Evolutionary conservation across 1,284 basidiomycete genomes (phyloP).

Genomic region (Neotropicomus parvogracilis): DNA sequence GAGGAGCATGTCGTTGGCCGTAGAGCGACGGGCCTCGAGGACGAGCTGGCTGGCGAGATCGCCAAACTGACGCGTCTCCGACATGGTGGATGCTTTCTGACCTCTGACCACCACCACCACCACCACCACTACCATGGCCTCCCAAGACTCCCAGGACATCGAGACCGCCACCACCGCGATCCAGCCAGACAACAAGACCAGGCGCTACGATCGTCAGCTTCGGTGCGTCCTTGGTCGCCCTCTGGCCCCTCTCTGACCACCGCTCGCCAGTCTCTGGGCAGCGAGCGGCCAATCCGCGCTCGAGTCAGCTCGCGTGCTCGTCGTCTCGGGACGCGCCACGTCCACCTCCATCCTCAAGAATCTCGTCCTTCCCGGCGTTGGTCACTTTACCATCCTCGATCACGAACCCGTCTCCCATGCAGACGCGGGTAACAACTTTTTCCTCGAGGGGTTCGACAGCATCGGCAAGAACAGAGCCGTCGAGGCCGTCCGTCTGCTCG

Average conservation of each 20-base stretch:
- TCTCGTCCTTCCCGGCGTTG: constrained; percentile 91
- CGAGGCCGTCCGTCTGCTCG: constrained; percentile 77
- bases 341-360: constrained; percentile 90
- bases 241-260: neutral
- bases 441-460: constrained; percentile 73
- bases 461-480: constrained; percentile 78
- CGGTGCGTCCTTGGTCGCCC: constrained; percentile 47
- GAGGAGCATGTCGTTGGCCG: constrained; percentile 76
- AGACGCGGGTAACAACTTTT: constrained; percentile 96
- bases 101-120: constrained; percentile 19
- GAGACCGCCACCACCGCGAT: constrained; percentile 49
- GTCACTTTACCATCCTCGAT: constrained; percentile 88
- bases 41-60: constrained; percentile 89
- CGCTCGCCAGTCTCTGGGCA: constrained; percentile 80
- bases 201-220: constrained; percentile 89
- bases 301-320: constrained; percentile 79
- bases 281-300: constrained; percentile 90
- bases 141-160: constrained; percentile 47
- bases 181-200: constrained; percentile 79
- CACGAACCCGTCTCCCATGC: constrained; percentile 43
- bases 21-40: constrained; percentile 80
- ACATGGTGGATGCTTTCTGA: constrained; percentile 18
- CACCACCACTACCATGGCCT: constrained; percentile 24
- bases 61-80: constrained; percentile 49
- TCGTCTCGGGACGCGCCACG: constrained; percentile 78